These are phyloP conservation scores for Osmanthus fragrans DNA, from an alignment of 257 asterid genomes.

Conservation along the genomic window DNA sequence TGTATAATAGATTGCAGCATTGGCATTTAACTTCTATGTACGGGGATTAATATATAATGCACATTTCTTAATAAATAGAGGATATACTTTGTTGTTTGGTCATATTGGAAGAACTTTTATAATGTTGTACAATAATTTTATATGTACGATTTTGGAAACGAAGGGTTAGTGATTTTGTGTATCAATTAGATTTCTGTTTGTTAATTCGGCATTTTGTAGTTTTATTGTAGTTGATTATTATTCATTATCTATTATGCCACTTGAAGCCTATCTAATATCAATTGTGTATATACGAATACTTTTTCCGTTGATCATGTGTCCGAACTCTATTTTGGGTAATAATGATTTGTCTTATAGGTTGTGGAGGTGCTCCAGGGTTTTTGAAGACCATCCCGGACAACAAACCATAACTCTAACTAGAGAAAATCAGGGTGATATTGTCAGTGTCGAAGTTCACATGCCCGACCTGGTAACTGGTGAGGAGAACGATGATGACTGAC, in stretches of 20 bases:
- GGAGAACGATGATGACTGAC: conserved; percentile 30
- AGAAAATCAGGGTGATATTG: conserved; percentile 61
- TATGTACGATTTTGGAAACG: neutral
- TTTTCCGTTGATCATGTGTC: neutral
- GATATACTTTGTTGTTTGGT: neutral
- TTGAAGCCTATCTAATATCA: neutral
- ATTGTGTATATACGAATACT: neutral
- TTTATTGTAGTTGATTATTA: neutral
- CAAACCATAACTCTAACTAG: conserved; percentile 66
- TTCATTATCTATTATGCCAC: neutral
- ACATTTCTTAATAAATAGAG: neutral
- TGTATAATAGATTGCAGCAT: neutral
- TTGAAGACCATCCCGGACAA: conserved; percentile 67
- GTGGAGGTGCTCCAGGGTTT: conserved; percentile 56
- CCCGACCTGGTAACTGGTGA: conserved; percentile 60
- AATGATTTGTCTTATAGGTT: conserved; percentile 29
- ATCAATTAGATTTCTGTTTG: neutral
- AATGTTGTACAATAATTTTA: neutral
- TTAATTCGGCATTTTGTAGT: too few species aligned
- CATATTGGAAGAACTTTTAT: neutral
- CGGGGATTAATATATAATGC: too few species aligned
- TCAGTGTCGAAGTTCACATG: conserved; percentile 72
- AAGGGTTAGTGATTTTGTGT: neutral
- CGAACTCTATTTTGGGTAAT: neutral
- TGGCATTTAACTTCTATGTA: neutral